Evolutionary conservation across 805 yeast genomes (phyloP).

Genomic region (Jamesozyma spencerorum): DNA sequence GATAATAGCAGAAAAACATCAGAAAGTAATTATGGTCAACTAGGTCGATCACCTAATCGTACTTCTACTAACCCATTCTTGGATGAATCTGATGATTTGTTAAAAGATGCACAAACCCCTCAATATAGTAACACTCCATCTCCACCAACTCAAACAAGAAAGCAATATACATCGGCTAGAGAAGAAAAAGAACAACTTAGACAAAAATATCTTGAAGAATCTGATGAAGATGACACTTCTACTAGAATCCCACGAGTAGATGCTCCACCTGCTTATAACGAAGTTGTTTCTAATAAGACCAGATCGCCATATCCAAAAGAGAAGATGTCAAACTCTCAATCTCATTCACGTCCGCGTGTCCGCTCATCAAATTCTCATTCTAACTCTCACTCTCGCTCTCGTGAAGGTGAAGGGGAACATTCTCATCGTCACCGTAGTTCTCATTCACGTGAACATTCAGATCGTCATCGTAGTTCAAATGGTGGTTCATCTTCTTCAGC

Average conservation of each 20-base stretch:
- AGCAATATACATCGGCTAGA: slow-evolving; percentile 28
- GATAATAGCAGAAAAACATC: background rate
- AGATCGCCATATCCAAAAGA: slow-evolving; percentile 10
- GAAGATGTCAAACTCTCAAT: no score
- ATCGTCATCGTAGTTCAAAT: slow-evolving; percentile 6
- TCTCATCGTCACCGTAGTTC: background rate
- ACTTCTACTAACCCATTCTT: slow-evolving; percentile 29
- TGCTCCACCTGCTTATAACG: slow-evolving; percentile 18
- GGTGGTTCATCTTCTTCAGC: slow-evolving; percentile 1
- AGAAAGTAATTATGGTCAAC: slow-evolving; percentile 21
- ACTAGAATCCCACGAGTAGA: background rate
- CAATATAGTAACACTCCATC: slow-evolving; percentile 19
- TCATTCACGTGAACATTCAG: slow-evolving; percentile 3
- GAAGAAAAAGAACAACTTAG: slow-evolving; percentile 28
- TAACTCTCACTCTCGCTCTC: no score
- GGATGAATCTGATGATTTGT: slow-evolving; percentile 16
- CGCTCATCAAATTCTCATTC: slow-evolving; percentile 11
- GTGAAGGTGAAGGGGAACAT: no score
- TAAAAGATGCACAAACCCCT: background rate
- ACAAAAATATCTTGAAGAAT: slow-evolving; percentile 25
- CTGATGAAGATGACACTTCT: slow-evolving; percentile 4
- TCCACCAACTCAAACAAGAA: slow-evolving; percentile 5
- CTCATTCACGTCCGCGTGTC: slow-evolving; percentile 6
- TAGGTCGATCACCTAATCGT: slow-evolving; percentile 19
- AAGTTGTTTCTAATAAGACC: slow-evolving; percentile 28